Base-by-base conservation (phyloP, 208 protist species). In the Kentomonas sorsogonicus region DNA sequence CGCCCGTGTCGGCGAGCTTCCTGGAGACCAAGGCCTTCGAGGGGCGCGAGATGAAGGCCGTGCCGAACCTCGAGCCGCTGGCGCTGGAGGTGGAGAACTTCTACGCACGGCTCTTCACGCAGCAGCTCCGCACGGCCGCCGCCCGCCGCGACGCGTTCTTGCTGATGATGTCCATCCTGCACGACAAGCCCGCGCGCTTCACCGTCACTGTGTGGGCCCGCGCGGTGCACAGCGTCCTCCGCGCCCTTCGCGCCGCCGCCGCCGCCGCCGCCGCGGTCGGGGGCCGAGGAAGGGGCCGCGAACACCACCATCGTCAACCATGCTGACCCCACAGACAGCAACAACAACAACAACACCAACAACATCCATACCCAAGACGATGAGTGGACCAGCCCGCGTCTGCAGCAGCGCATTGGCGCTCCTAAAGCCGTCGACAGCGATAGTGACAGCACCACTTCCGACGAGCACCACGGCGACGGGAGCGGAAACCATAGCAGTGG, bases 11-110 rank as follows among this genome's bases (percentile, higher is more conserved):
- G 2, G 53, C 68, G 0, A 74, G 67, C 29, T 86, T 91, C 39
- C 55, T 89, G 2, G 79, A 79, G 31, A 74, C 69, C 6, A 86
- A 83, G 59, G 76, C 69, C 18, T 83, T 86, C 64, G 83, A 94
- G 46, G 82, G 81, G 9, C 39, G 56, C 34, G 79, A 88, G 55
- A 50, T 79, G 61, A 57, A 60, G 36, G 62, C 80, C 7, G 41
- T 88, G 31, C 67, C 65, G 22, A 52, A 63, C 26, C 53, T 82
- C 11, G 64, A 70, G 44, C 75, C 75, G 38, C 63, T 74, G 20
- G 72, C 66, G 16, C 61, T 63, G 51, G 87, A 91, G 60, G 74
- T 94, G n/a, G 83, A 87, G 54, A 41, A 52, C 26, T 91, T 91
- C 59, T 91, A 91, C 59, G 54, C 63, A 1, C n/a, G 51, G 40